Evolutionary conservation across 179 eudicot genomes (phyloP).

Genomic region (Pouteria campechiana): DNA sequence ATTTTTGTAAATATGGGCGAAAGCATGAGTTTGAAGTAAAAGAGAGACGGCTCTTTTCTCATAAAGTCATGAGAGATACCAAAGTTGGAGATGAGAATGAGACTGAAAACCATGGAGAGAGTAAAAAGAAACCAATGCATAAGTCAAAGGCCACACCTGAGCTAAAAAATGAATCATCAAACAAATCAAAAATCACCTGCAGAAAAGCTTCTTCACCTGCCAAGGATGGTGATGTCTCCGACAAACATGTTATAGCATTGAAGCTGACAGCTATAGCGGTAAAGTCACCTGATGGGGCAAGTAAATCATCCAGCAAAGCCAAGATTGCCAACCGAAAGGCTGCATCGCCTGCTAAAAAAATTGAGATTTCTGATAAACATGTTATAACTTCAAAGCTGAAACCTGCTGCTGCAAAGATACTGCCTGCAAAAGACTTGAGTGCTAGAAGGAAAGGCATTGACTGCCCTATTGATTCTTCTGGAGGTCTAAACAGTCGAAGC

Average conservation of each 20-base stretch:
- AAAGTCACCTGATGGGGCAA: conserved; percentile 20
- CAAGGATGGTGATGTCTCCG: conserved; percentile 9
- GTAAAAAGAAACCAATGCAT: conserved; percentile 16
- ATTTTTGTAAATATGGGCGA: conserved; percentile 60
- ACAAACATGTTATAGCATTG: conserved; percentile 10
- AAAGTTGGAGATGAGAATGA: conserved; percentile 6
- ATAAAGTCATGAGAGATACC: conserved; percentile 20
- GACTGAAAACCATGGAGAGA: conserved; percentile 23
- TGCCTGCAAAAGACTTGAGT: too few relatives aligned
- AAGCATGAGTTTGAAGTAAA: conserved; percentile 34
- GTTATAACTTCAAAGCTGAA: too few relatives aligned
- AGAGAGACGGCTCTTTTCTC: conserved; percentile 17
- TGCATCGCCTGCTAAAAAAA: too few relatives aligned
- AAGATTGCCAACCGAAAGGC: too few relatives aligned
- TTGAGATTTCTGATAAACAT: too few relatives aligned
- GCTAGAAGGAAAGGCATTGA: too few relatives aligned
- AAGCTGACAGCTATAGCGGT: conserved; percentile 12
- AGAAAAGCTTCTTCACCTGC: conserved; percentile 14
- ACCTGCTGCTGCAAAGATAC: too few relatives aligned
- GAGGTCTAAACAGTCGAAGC: conserved; percentile 16
- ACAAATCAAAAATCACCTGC: conserved; percentile 15
- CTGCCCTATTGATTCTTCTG: conserved; percentile 15
- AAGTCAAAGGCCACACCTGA: conserved; percentile 30
- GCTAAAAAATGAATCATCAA: conserved; percentile 11
- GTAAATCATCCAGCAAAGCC: too few relatives aligned